These are phyloP conservation scores for Ogataea pignaliae DNA, from an alignment of 805 yeast genomes.

Conservation along the genomic window DNA sequence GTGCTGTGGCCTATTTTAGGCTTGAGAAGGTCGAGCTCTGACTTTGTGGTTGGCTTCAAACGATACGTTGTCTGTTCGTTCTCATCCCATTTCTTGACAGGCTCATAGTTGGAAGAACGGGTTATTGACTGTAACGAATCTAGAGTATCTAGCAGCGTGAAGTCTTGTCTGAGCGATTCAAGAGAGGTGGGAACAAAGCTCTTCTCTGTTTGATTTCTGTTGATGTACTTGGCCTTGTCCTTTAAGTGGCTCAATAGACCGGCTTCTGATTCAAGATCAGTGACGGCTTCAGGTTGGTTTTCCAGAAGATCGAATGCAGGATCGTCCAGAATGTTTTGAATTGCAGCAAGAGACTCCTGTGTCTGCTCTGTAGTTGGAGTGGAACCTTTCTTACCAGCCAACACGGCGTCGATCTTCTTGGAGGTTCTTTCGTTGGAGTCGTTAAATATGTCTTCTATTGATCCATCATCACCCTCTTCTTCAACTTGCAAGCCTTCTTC, in stretches of 20 bases:
- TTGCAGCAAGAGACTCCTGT: too few species aligned
- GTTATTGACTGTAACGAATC: background rate
- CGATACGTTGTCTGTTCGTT: background rate
- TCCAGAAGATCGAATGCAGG: too few species aligned
- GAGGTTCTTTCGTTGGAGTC: too few species aligned
- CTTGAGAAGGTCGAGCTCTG: constrained; percentile 22
- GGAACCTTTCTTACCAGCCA: too few species aligned
- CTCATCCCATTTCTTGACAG: background rate
- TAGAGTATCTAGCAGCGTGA: background rate
- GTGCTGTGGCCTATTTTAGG: constrained; percentile 22
- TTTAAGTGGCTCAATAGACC: background rate
- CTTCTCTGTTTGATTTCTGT: background rate
- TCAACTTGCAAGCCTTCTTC: too few species aligned
- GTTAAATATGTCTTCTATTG: too few species aligned
- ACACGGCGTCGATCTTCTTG: too few species aligned
- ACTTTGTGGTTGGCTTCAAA: background rate
- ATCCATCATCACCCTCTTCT: too few species aligned
- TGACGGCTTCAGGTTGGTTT: too few species aligned
- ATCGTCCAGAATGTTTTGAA: too few species aligned
- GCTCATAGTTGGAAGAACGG: background rate
- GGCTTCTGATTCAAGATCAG: constrained; percentile 4
- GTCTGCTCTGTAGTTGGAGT: too few species aligned
- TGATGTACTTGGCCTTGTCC: background rate
- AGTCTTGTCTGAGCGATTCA: background rate
- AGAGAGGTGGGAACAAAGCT: background rate